These are phyloP conservation scores for Dorcoceras hygrometricum DNA, from an alignment of 257 asterid genomes.

Conservation along the genomic window DNA sequence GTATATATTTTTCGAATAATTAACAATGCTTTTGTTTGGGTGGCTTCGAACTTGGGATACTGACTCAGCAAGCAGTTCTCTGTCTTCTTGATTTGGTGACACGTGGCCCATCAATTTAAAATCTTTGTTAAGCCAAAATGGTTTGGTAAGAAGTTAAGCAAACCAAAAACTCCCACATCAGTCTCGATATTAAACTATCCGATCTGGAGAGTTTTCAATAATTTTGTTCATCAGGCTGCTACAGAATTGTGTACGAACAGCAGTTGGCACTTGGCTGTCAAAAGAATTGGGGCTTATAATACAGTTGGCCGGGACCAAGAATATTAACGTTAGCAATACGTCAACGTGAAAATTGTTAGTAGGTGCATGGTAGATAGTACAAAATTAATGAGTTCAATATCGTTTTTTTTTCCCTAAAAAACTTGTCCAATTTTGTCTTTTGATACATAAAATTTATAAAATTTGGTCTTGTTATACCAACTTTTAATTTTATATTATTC, in stretches of 20 bases:
- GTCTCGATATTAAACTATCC: neutral
- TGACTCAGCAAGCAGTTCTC: no score
- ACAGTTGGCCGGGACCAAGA: no score
- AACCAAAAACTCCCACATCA: conserved; percentile 25
- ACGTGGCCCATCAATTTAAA: conserved; percentile 18
- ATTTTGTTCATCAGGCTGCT: conserved; percentile 23
- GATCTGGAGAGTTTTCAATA: neutral
- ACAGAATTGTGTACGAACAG: conserved; percentile 12
- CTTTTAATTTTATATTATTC: no score
- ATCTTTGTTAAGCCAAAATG: conserved; percentile 15
- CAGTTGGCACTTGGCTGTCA: neutral
- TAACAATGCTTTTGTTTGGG: no score
- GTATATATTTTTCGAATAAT: no score
- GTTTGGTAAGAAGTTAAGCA: conserved; percentile 8
- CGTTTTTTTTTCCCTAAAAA: no score
- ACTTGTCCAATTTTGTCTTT: no score
- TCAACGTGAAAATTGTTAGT: neutral
- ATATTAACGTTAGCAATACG: neutral
- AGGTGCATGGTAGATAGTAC: neutral
- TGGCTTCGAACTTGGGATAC: no score
- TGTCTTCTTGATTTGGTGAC: conserved; percentile 18
- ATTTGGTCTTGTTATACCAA: no score
- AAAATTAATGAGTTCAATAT: neutral
- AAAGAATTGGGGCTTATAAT: neutral
- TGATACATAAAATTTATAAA: no score